A percentile compares a stretch with the other conserved stretches of the same genome.
These are phyloP conservation scores for Priceomyces medius DNA, from an alignment of 805 yeast genomes.

Conservation along the genomic window DNA sequence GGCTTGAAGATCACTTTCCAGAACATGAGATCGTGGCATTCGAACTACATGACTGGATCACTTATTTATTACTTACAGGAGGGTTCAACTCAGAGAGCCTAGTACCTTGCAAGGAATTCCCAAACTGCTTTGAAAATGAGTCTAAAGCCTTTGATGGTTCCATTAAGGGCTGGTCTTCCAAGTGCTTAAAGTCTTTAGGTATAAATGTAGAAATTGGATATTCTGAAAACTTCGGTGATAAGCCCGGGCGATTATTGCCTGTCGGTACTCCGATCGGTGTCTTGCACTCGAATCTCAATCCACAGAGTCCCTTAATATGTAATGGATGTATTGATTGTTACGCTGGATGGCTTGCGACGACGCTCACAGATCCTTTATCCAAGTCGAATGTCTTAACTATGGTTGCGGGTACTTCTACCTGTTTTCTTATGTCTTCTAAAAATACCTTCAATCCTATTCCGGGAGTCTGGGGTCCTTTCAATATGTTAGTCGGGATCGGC, in stretches of 20 bases:
- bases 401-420: slow-evolving; percentile 66
- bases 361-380: slow-evolving; percentile 22
- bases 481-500: slow-evolving; percentile 27
- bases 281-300: background rate
- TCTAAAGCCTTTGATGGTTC: slow-evolving; percentile 54
- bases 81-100: slow-evolving; percentile 18
- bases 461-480: slow-evolving; percentile 65
- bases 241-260: slow-evolving; percentile 6
- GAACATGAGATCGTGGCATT: slow-evolving; percentile 32
- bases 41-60: slow-evolving; percentile 53
- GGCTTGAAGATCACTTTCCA: slow-evolving; percentile 29
- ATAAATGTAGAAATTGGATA: slow-evolving; percentile 29
- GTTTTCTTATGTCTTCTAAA: slow-evolving; percentile 39
- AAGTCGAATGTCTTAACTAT: slow-evolving; percentile 30
- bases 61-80: slow-evolving; percentile 27
- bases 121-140: slow-evolving; percentile 1
- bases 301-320: slow-evolving; percentile 19
- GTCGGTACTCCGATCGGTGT: slow-evolving; percentile 22
- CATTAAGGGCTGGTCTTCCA: slow-evolving; percentile 50
- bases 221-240: slow-evolving; percentile 15
- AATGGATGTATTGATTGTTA: slow-evolving; percentile 63
- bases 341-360: slow-evolving; percentile 48
- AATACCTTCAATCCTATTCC: slow-evolving; percentile 16
- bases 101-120: slow-evolving; percentile 7
- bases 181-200: slow-evolving; percentile 21